These are phyloP conservation scores for Oemleria cerasiformis DNA, from an alignment of 306 rosid species.

Conservation along the genomic window DNA sequence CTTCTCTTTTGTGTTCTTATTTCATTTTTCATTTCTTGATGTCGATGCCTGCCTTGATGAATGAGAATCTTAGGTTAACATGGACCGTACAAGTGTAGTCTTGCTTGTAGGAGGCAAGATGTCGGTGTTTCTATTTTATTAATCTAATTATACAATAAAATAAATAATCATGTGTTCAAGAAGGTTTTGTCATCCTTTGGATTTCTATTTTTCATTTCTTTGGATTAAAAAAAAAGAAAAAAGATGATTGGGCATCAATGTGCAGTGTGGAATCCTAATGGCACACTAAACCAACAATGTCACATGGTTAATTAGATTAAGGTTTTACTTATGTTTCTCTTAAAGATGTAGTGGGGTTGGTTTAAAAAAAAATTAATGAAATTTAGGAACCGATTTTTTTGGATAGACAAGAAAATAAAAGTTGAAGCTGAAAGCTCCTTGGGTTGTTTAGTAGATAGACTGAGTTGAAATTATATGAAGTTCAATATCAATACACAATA, in stretches of 20 bases:
- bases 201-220: background rate
- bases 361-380: too few relatives aligned
- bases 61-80: conserved; percentile 8
- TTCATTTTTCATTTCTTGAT: background rate
- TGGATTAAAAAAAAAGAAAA: background rate
- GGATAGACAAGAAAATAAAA: too few relatives aligned
- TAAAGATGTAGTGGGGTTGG: too few relatives aligned
- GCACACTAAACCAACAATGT: background rate
- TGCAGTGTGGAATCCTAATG: background rate
- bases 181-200: background rate
- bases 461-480: too few relatives aligned
- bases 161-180: background rate
- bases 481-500: too few relatives aligned
- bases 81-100: background rate
- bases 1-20: background rate
- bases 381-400: too few relatives aligned
- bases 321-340: too few relatives aligned
- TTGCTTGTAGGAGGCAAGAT: conserved; percentile 4
- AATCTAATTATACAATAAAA: background rate
- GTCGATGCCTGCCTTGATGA: background rate
- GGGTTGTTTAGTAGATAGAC: too few relatives aligned
- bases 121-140: conserved; percentile 8
- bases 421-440: too few relatives aligned
- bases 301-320: conserved; percentile 5
- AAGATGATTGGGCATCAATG: background rate